Evolutionary conservation across 306 rosid species (phyloP).

Genomic region (Prunus salicina): DNA sequence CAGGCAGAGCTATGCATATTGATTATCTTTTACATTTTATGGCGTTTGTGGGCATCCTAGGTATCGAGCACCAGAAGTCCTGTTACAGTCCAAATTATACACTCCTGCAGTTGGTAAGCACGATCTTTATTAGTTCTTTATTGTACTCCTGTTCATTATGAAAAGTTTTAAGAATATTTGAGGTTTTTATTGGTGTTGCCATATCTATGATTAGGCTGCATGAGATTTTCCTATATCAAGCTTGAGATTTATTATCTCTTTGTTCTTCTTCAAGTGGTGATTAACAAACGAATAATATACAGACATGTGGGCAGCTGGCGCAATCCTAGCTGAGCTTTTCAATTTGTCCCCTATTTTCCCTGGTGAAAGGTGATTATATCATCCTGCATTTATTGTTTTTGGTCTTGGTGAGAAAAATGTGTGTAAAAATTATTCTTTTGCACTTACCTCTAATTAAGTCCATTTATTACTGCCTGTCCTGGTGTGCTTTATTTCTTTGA

Average conservation of each 20-base stretch:
- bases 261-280: conserved; percentile 30
- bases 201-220: conserved; percentile 9
- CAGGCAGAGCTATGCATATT: not conserved
- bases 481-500: not conserved
- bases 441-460: not conserved
- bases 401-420: conserved; percentile 17
- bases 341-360: conserved; percentile 78
- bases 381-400: conserved; percentile 13
- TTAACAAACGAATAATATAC: conserved; percentile 33
- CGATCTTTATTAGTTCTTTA: conserved; percentile 3
- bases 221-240: not conserved
- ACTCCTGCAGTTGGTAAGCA: conserved; percentile 83
- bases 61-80: conserved; percentile 93
- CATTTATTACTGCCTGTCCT: not conserved
- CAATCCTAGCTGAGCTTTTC: conserved; percentile 84
- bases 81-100: conserved; percentile 64
- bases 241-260: conserved; percentile 10
- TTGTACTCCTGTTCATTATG: not conserved
- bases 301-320: conserved; percentile 96
- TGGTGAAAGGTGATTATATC: conserved; percentile 67
- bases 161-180: not conserved
- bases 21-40: conserved; percentile 1
- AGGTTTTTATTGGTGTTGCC: not conserved
- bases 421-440: not conserved
- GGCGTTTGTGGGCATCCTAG: conserved; percentile 32